Conservation (phyloP, 1,139 yeast species). For the Candida sojae region DNA sequence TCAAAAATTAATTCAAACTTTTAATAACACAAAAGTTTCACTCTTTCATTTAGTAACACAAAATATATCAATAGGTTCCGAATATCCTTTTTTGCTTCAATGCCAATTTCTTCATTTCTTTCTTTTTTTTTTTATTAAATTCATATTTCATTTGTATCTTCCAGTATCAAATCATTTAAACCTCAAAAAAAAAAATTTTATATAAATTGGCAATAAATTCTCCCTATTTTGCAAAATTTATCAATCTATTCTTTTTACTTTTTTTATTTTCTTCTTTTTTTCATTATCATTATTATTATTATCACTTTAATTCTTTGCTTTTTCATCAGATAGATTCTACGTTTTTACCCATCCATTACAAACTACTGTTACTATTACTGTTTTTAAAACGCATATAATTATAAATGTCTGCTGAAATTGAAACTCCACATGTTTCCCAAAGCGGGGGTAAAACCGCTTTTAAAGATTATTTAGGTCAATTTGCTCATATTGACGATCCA, state of each 20-base stretch:
- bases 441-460: constrained; percentile 87
- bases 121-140: too few species aligned
- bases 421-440: constrained; percentile 7
- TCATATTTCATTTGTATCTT: too few species aligned
- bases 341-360: too few species aligned
- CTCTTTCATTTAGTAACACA: too few species aligned
- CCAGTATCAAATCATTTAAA: too few species aligned
- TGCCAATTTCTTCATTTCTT: too few species aligned
- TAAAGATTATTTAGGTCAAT: constrained; percentile 82
- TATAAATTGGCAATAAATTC: background rate
- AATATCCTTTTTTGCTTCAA: too few species aligned
- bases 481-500: constrained; percentile 84
- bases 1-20: too few species aligned
- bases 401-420: constrained; percentile 2
- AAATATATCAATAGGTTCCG: too few species aligned
- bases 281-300: background rate
- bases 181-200: background rate
- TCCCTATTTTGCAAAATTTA: background rate
- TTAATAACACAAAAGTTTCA: too few species aligned
- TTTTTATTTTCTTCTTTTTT: background rate
- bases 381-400: background rate
- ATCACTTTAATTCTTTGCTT: background rate
- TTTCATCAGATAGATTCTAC: background rate
- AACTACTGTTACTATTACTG: background rate
- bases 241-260: too few species aligned